Base-by-base conservation (phyloP, 1,284 basidiomycete species). In the Cutaneotrichosporon cutaneum region DNA sequence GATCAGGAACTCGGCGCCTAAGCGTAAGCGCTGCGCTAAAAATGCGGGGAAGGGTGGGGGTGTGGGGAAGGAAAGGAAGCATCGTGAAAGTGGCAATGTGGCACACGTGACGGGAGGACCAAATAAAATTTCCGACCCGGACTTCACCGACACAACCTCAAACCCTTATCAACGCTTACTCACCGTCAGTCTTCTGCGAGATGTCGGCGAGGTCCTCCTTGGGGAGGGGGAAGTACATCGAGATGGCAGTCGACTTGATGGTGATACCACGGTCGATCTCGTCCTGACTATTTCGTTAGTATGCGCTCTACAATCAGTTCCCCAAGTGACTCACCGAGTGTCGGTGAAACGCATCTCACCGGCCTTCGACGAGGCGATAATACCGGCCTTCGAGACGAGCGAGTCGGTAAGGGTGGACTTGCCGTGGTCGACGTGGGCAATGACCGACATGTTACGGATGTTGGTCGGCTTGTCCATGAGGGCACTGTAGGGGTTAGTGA, bases 211-310 rank as follows among this genome's bases (percentile, higher is more conserved):
- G 76, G 68, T 95, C 90, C 21, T 97, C 94, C 85, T 96, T 93
- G 79, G 85, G 81, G 77, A 99, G 86, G 83, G 93, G 88, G 81
- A 99, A 99, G 84, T 96, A 98, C 96, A 99, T 99, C 66, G 96
- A 97, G 81, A 99, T 98, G 78, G 95, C 96, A 53, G 96, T 99
- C 54, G 96, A 99, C 84, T 99, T 99, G 85, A 99, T 99, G 65
- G 96, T 99, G 77, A 99, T 99, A 86, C 96, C 96, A 84, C 96
- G 94, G 82, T 99, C 96, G 81, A 97, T 99, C 85, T 99, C 96
- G 80, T 99, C 96, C 47, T 91, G 88, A 85, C 95, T 84, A 62
- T 48, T 33, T 22, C 36, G 39, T 44, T 18, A 42, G 36, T 11
- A 26, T 14, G 16, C 42, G 14, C 22, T 26, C 22, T 8, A 7